Evolutionary conservation across 768 basidiomycete genomes (phyloP), one percentile per base, ranked within the genome.

Genomic region (Termitomyces sp.): DNA sequence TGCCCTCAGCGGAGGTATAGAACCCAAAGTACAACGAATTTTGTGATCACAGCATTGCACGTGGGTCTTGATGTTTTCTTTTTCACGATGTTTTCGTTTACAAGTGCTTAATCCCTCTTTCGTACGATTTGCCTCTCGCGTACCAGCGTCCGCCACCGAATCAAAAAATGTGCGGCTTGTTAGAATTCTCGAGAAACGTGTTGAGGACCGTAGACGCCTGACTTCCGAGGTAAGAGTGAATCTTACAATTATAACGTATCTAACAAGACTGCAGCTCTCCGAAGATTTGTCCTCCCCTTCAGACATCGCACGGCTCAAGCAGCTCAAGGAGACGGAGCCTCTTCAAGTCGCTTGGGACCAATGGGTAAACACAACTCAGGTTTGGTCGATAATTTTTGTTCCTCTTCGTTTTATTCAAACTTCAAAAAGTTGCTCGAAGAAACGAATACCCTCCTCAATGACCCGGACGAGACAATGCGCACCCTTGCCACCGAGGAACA

Each of bases 391-490:
- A 8, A n/a, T 13, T 22, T 40, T 20, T 28, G 26, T 38, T 14
- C 44, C 45, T 46, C 38, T 57, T 36, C 12, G 18, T 26, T 22
- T 26, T 54, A 22, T 22, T 52, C 38, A 35, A 54, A 57, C n/a
- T 52, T 63, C 69, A 65, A 75, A 75, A 77, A 93, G 89, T 80
- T 84, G 46, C 73, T 92, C 33, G 71, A 81, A 63, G 88, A 89
- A 63, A 85, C 86, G 0, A 66, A 73, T 3, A 68, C 78, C 0
- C 80, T 93, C 0, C 80, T 93, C 3, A 66, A 75, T 36, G 94
- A 96, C 64, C 73, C 86, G 0, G 94, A 96, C 65, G 79, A 84
- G 1, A 73, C 80, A 2, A 87, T 98, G 80, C 87, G 87, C 6
- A 69, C 80, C 8, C 77, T 97, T 56, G 93, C 92, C 0, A 64